These are phyloP conservation scores for Forsythia viridissima DNA, from an alignment of 257 asterid genomes.

Conservation along the genomic window DNA sequence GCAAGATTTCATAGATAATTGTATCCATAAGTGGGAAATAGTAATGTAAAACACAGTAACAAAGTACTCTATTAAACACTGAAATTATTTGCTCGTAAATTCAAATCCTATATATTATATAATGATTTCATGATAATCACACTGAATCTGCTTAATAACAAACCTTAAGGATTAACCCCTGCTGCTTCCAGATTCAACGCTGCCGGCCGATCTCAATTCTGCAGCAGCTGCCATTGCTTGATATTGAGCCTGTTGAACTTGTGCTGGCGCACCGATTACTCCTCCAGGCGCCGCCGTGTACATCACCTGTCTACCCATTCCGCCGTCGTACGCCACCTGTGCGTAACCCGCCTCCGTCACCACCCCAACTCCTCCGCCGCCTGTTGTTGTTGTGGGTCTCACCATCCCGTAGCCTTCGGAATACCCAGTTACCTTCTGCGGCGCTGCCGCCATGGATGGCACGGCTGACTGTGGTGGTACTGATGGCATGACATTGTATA, in stretches of 20 bases:
- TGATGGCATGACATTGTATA: slow-evolving; percentile 21
- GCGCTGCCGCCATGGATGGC: slow-evolving; percentile 36
- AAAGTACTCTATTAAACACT: background rate
- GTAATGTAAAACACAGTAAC: background rate
- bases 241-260: slow-evolving; percentile 39
- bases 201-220: slow-evolving; percentile 43
- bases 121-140: background rate
- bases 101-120: slow-evolving; percentile 9
- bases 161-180: slow-evolving; percentile 42
- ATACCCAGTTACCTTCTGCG: slow-evolving; percentile 42
- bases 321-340: slow-evolving; percentile 72
- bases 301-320: slow-evolving; percentile 68
- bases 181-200: slow-evolving; percentile 46
- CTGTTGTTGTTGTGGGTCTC: slow-evolving; percentile 38
- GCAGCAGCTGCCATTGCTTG: slow-evolving; percentile 41
- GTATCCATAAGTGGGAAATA: background rate
- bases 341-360: slow-evolving; percentile 54
- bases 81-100: background rate
- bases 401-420: slow-evolving; percentile 55
- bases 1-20: background rate
- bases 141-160: slow-evolving; percentile 32
- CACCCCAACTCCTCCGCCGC: slow-evolving; percentile 36
- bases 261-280: slow-evolving; percentile 43
- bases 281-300: slow-evolving; percentile 38
- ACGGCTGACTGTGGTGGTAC: slow-evolving; percentile 16